Evolutionary conservation across 1,284 basidiomycete species (phyloP), one percentile per base, ranked within the genome.

Genomic region (Chiua sp.): DNA sequence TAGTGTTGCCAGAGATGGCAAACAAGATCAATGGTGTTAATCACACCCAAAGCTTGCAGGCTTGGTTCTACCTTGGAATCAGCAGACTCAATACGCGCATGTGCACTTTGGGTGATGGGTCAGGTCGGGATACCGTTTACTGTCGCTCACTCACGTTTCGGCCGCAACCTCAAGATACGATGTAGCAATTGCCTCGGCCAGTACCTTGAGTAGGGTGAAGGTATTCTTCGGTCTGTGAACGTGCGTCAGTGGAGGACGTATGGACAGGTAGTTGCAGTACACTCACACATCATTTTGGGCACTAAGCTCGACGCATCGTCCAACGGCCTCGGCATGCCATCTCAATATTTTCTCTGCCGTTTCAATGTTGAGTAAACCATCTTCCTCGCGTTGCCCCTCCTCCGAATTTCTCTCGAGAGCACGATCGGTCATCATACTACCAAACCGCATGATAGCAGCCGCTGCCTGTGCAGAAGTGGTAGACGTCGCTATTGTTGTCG

Each of bases 1-100:
- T 99, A 99, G 74, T 95, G 92, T 74, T 99, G 98, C 96, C 96
- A 98, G 4, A 99, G 84, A 71, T 98, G 93, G 69, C 92, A 93
- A 60, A 98, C 90, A 55, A 98, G 85, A 75, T 98, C 96, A n/a
- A 92, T 87, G 1, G 85, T 82, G 63, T 84, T 86, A 59, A 99
- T 79, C 22, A 93, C 84, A 0, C 77, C 72, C 3, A 98, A 75
- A 3, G 84, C 77, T 52, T 89, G 83, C n/a, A 98, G 78, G 65
- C 85, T 91, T 0, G 96, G 96, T 72, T 97, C 94, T 18, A 80
- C 66, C 71, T 91, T 94, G 20, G 83, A 72, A 70, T 99, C 97
- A 7, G 82, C 80, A 12, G 83, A 79, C 52, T 96, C 91, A 5
- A 97, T 77, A 47, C 88, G 87, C 18, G 87, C 79, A 56, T 91